Evolutionary conservation across 805 yeast genomes (phyloP).

Genomic region (Lachancea sp.): DNA sequence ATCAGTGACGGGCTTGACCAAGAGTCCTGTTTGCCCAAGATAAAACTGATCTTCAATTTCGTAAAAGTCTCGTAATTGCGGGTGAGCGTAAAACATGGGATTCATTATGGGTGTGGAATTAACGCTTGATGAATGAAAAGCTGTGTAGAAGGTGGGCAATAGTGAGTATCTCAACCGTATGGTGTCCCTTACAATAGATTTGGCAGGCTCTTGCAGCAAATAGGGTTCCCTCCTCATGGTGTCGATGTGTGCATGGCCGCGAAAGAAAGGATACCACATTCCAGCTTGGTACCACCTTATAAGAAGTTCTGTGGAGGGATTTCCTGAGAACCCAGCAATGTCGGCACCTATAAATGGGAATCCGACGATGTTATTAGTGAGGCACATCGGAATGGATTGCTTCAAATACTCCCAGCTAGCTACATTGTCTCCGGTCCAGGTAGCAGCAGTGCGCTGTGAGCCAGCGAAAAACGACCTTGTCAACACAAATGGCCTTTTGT

Average conservation of each 20-base stretch:
- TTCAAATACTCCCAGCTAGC: constrained; percentile 85
- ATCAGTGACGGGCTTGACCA: constrained; percentile 75
- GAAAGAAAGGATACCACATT: constrained; percentile 90
- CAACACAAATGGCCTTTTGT: constrained; percentile 75
- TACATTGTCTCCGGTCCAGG: constrained; percentile 98
- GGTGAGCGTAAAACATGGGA: constrained; percentile 57
- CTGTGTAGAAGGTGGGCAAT: constrained; percentile 74
- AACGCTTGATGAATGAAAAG: constrained; percentile 56
- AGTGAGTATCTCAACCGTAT: constrained; percentile 66
- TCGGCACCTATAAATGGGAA: constrained; percentile 95
- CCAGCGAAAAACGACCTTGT: constrained; percentile 88
- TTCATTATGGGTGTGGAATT: constrained; percentile 64
- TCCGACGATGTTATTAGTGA: constrained; percentile 75
- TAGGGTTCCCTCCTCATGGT: constrained; percentile 90
- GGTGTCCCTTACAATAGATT: constrained; percentile 60
- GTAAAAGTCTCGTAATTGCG: constrained; percentile 38
- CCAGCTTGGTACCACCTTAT: constrained; percentile 96
- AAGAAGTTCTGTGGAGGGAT: constrained; percentile 74
- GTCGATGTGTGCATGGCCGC: constrained; percentile 96
- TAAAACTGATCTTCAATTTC: constrained; percentile 78
- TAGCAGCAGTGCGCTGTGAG: constrained; percentile 83
- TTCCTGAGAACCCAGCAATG: constrained; percentile 93
- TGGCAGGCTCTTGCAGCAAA: constrained; percentile 70
- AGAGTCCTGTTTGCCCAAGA: constrained; percentile 60
- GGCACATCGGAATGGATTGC: constrained; percentile 78